A percentile compares a stretch with the other conserved stretches of the same genome.
phyloP scores from a whole-genome alignment of 345 rosid genomes.

The Ceriops tagal region DNA sequence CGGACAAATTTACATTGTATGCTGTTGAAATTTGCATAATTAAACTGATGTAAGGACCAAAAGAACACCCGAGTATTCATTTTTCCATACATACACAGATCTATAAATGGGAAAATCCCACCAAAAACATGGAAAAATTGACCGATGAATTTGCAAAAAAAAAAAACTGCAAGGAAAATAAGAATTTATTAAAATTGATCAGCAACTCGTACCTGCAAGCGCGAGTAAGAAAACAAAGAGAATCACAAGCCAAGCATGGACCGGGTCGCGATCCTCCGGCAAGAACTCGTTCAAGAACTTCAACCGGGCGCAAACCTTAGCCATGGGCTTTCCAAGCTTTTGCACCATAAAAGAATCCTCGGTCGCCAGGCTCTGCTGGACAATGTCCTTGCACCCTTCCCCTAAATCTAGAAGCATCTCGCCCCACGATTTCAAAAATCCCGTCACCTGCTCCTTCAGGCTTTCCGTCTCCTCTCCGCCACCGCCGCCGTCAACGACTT shows the following conservation, averaged over 20 bases:
- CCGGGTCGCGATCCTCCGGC: slow-evolving; percentile 97
- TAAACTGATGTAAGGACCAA: too few species aligned
- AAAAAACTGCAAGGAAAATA: not conserved
- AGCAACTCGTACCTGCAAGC: slow-evolving; percentile 52
- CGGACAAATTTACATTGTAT: not conserved
- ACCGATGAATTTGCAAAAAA: not conserved
- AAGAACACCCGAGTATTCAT: too few species aligned
- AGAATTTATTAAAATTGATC: not conserved
- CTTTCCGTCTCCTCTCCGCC: slow-evolving; percentile 42
- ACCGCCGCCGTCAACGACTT: slow-evolving; percentile 15
- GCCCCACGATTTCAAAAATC: slow-evolving; percentile 80
- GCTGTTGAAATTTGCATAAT: too few species aligned
- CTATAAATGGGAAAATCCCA: not conserved
- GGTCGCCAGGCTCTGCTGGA: slow-evolving; percentile 54
- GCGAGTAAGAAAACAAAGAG: slow-evolving; percentile 64
- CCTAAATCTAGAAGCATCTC: slow-evolving; percentile 84
- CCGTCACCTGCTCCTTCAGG: slow-evolving; percentile 63
- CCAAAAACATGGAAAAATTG: not conserved
- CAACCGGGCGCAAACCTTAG: slow-evolving; percentile 53
- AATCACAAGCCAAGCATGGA: slow-evolving; percentile 80
- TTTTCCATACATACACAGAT: not conserved
- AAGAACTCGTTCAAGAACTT: slow-evolving; percentile 77
- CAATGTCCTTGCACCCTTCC: slow-evolving; percentile 64
- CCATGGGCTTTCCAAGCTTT: slow-evolving; percentile 66
- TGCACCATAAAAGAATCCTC: slow-evolving; percentile 72